Percentiles rank a stretch among this genome's conserved stretches.
These are phyloP conservation scores for Leccinum boreale DNA, from an alignment of 768 basidiomycete species.

Conservation along the genomic window DNA sequence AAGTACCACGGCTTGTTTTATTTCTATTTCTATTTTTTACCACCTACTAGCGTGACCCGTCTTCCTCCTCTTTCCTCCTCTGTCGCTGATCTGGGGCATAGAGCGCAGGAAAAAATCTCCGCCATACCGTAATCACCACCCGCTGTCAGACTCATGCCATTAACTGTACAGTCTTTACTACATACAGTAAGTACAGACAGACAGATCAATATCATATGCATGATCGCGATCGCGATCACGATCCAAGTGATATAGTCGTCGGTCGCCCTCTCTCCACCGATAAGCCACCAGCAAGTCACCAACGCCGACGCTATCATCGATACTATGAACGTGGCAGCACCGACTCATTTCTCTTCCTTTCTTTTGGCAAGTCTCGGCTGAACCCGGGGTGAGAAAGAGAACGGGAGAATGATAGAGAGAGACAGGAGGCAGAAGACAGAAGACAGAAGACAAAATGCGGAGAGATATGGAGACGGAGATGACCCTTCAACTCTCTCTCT, in stretches of 20 bases:
- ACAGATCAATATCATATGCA: not conserved
- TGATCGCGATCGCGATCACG: not conserved
- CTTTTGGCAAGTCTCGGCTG: not conserved
- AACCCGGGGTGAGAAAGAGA: slow-evolving; percentile 7
- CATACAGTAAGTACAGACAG: not conserved
- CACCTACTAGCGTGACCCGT: not conserved
- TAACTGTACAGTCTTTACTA: not conserved
- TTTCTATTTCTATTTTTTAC: not conserved
- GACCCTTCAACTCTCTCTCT: not conserved
- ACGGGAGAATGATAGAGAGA: not conserved
- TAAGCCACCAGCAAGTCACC: slow-evolving; percentile 7
- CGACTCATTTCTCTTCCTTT: not conserved
- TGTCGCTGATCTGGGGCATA: slow-evolving; percentile 12
- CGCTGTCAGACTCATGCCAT: slow-evolving; percentile 11
- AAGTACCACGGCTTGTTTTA: slow-evolving; percentile 10
- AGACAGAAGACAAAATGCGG: not conserved
- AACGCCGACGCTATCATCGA: not conserved
- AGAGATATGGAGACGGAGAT: not conserved
- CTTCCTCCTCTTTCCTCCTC: not conserved
- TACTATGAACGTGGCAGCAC: slow-evolving; percentile 20
- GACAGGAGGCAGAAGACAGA: not conserved
- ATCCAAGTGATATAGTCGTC: not conserved
- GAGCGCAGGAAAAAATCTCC: slow-evolving; percentile 24
- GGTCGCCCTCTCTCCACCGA: slow-evolving; percentile 14
- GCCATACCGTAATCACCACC: slow-evolving; percentile 17